Evolutionary conservation across 306 rosid genomes (phyloP).

Genomic region (Gastrolobium villosum): DNA sequence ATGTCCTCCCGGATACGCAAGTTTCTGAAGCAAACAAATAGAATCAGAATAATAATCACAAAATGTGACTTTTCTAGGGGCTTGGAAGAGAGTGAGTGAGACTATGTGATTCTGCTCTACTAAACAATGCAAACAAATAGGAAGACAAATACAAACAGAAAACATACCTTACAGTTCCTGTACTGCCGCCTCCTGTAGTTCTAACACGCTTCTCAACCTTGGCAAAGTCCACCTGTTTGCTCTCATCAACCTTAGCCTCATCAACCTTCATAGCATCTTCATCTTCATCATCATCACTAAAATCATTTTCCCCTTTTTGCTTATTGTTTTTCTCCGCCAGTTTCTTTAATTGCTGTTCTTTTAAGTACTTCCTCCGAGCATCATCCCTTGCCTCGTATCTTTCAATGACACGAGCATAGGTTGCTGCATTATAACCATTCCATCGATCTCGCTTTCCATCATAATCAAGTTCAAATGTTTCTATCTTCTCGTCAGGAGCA

Average conservation of each 20-base stretch:
- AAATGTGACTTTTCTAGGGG: not conserved
- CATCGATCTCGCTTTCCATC: conserved; percentile 76
- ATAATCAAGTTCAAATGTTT: conserved; percentile 71
- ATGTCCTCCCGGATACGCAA: conserved; percentile 67
- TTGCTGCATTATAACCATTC: conserved; percentile 78
- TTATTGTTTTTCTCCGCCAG: conserved; percentile 64
- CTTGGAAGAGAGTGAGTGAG: not conserved
- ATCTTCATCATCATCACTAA: conserved; percentile 62
- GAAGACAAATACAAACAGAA: conserved; percentile 24
- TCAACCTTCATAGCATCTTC: conserved; percentile 64
- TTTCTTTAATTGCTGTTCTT: conserved; percentile 65
- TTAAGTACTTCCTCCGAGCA: conserved; percentile 63
- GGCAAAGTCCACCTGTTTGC: conserved; percentile 73
- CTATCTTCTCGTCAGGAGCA: conserved; percentile 80
- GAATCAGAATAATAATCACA: conserved; percentile 8
- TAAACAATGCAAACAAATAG: conserved; percentile 11
- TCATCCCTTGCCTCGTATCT: conserved; percentile 68
- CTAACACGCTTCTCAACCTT: conserved; percentile 78
- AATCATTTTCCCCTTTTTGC: conserved; percentile 44
- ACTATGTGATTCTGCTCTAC: not conserved
- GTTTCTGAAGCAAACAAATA: conserved; percentile 52
- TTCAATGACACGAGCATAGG: conserved; percentile 60
- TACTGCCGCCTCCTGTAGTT: conserved; percentile 76
- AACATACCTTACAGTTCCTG: conserved; percentile 70
- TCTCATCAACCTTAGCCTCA: conserved; percentile 80